phyloP scores from a whole-genome alignment of 257 asterid species.

The Knoxia roxburghii region DNA sequence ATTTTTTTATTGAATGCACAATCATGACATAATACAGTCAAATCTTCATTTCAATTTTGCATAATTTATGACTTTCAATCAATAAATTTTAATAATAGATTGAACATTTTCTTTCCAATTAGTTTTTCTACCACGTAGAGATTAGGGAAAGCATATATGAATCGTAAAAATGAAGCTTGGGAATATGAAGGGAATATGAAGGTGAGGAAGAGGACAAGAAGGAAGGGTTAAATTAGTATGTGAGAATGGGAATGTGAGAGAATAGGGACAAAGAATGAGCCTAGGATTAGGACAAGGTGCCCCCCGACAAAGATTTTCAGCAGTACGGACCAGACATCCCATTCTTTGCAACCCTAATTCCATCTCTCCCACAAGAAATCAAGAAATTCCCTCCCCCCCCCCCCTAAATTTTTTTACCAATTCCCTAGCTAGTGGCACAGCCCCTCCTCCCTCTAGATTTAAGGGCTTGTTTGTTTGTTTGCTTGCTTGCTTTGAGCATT shows the following conservation, averaged over 20 bases:
- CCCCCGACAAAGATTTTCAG: slow-evolving; percentile 41
- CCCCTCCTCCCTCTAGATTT: slow-evolving; percentile 22
- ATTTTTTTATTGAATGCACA: too few relatives aligned
- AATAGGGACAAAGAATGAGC: slow-evolving; percentile 16
- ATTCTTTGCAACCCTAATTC: too few relatives aligned
- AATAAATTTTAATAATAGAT: too few relatives aligned
- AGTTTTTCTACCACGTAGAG: too few relatives aligned
- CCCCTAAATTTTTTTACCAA: slow-evolving; percentile 6
- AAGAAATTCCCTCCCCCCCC: slow-evolving; percentile 1
- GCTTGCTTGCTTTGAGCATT: slow-evolving; percentile 1
- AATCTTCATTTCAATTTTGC: too few relatives aligned
- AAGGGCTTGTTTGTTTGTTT: slow-evolving; percentile 25
- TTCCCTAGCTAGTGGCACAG: too few relatives aligned
- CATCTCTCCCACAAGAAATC: not conserved
- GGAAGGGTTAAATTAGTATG: slow-evolving; percentile 16
- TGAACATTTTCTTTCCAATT: too few relatives aligned
- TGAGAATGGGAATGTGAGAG: slow-evolving; percentile 19
- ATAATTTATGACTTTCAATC: too few relatives aligned
- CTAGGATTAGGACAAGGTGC: slow-evolving; percentile 26
- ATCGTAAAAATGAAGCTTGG: too few relatives aligned
- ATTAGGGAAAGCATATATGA: too few relatives aligned
- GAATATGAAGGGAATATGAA: slow-evolving; percentile 29
- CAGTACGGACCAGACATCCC: slow-evolving; percentile 36
- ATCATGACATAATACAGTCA: too few relatives aligned
- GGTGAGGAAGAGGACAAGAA: slow-evolving; percentile 32